phyloP scores from a whole-genome alignment of 768 basidiomycete species.

The Pleurotus tuber-regium region DNA sequence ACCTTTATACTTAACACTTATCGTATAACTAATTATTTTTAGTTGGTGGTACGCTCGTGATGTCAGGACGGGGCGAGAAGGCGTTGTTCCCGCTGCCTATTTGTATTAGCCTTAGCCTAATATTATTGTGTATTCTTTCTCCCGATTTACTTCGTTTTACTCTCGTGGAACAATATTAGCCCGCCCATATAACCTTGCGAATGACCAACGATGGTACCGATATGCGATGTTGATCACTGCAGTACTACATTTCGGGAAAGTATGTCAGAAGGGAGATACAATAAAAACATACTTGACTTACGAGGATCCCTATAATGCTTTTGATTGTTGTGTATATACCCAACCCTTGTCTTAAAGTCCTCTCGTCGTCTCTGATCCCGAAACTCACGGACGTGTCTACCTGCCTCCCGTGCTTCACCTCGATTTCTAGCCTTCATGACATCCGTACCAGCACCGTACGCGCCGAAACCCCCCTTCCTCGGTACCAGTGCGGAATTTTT shows the following conservation, averaged over 20 bases:
- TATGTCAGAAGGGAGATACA: not conserved
- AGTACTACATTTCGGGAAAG: not conserved
- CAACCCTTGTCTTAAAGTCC: constrained; percentile 83
- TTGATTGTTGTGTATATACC: constrained; percentile 77
- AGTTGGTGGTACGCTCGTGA: constrained; percentile 97
- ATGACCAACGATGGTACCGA: no score
- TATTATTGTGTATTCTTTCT: constrained; percentile 9
- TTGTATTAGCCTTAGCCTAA: constrained; percentile 57
- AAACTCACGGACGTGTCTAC: constrained; percentile 80
- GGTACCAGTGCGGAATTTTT: constrained; percentile 87
- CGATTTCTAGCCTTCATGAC: constrained; percentile 88
- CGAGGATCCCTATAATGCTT: constrained; percentile 82
- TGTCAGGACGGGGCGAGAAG: constrained; percentile 74
- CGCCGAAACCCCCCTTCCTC: constrained; percentile 80
- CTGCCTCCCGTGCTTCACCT: constrained; percentile 95
- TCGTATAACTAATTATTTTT: constrained; percentile 14
- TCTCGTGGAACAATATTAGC: not conserved
- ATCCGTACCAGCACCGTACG: constrained; percentile 76
- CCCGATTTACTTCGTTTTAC: constrained; percentile 7
- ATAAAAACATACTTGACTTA: not conserved
- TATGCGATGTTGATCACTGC: no score
- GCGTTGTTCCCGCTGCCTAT: constrained; percentile 91
- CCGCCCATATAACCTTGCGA: no score
- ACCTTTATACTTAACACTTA: not conserved
- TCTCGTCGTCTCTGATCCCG: constrained; percentile 77